Evolutionary conservation across 257 asterid species (phyloP), one percentile per base, ranked within the genome.

Genomic region (Salvia splendens): DNA sequence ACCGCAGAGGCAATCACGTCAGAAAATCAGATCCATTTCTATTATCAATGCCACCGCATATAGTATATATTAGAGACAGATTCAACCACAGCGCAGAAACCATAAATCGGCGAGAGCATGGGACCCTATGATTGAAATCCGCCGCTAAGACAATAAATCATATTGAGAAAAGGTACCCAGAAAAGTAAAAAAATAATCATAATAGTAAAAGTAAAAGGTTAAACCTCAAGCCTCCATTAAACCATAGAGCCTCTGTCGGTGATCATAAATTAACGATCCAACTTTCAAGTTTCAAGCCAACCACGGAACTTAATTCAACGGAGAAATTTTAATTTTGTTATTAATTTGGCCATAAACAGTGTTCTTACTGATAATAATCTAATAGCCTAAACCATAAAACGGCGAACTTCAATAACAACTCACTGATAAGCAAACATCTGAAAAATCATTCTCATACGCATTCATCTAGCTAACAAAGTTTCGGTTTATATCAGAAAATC

Each of bases 51-150:
- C 70, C 79, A 62, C 51, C 82, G 62, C 70, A 51, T 61, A 58
- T 38, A 54, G n/a, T n/a, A 17, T 32, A 41, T 54, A 62, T 63
- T 68, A 63, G 14, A 40, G 61, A 57, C 51, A 48, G 42, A 51
- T 49, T 69, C 16, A 72, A 65, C 7, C 67, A 24, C 48, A 35
- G 14, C 42, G 28, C 76, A 57, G 57, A 74, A 64, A 42, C 61
- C 58, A 47, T 24, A 64, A 65, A 38, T 33, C 28, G 30, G 42
- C 33, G 55, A 12, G 20, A 17, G 20, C 28, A 51, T 61, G 68
- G 70, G 61, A 69, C 65, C 84, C 71, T 70, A 78, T 67, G 24
- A 51, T 64, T 45, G 28, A 45, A 30, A 71, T 64, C 43, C 62
- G 64, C 73, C 78, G 75, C 75, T 68, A 35, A 57, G 11, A 50